phyloP scores from a whole-genome alignment of 208 protist species.

The Leishmania lainsoni region DNA sequence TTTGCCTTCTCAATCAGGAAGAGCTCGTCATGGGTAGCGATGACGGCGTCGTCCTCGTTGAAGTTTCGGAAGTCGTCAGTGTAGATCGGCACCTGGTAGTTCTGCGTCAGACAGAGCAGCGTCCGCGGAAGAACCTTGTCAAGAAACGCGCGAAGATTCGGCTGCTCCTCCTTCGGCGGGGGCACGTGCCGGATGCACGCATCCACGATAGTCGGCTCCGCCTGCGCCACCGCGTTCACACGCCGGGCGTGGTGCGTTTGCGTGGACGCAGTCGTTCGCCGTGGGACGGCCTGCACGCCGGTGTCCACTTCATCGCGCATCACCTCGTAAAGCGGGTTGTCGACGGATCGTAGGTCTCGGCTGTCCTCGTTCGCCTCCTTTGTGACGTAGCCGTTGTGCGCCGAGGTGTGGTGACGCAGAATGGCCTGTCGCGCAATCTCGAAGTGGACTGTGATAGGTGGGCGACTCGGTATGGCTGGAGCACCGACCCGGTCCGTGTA shows the following conservation, averaged over 20 bases:
- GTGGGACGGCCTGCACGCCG: slow-evolving; percentile 77
- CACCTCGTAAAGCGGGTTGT: slow-evolving; percentile 69
- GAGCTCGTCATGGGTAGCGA: slow-evolving; percentile 80
- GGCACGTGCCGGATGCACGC: slow-evolving; percentile 70
- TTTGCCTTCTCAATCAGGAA: slow-evolving; percentile 87
- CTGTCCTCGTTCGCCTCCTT: slow-evolving; percentile 91
- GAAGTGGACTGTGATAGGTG: slow-evolving; percentile 71
- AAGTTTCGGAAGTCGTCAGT: slow-evolving; percentile 84
- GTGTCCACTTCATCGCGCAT: slow-evolving; percentile 73
- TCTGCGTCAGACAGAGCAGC: slow-evolving; percentile 83
- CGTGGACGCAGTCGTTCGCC: slow-evolving; percentile 24
- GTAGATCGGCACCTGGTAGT: slow-evolving; percentile 87
- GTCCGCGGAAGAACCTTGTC: slow-evolving; percentile 79
- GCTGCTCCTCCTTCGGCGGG: slow-evolving; percentile 56
- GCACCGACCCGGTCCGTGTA: slow-evolving; percentile 19
- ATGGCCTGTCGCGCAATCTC: slow-evolving; percentile 66
- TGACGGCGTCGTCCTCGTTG: slow-evolving; percentile 88
- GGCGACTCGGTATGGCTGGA: slow-evolving; percentile 43
- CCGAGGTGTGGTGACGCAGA: slow-evolving; percentile 53
- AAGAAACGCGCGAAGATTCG: slow-evolving; percentile 72
- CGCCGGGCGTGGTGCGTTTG: slow-evolving; percentile 83
- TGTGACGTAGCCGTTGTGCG: slow-evolving; percentile 61
- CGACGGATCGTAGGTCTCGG: slow-evolving; percentile 70
- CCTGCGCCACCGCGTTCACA: slow-evolving; percentile 82
- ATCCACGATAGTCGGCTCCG: slow-evolving; percentile 79